Percentiles rank a stretch among this genome's conserved stretches.
Evolutionary conservation across 2,329 filamentous ascomycete genomes (phyloP).

Genomic region (Huntiella moniliformis): DNA sequence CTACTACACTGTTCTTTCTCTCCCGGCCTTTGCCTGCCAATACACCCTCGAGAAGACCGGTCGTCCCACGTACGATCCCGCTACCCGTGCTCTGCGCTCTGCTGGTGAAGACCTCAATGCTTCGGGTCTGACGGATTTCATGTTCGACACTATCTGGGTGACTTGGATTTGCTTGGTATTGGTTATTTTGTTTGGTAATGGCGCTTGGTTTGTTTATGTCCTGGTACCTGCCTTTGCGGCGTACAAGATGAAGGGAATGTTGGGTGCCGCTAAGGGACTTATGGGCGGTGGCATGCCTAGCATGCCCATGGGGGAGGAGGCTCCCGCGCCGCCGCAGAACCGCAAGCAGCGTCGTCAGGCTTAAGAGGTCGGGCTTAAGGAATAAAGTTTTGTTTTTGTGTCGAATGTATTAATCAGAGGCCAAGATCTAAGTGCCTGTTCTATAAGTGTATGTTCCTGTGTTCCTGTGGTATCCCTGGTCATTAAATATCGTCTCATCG

Average conservation of each 20-base stretch:
- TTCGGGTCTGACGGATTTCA: slow-evolving; percentile 81
- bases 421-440: too few species aligned
- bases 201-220: slow-evolving; percentile 41
- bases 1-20: slow-evolving; percentile 52
- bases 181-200: slow-evolving; percentile 66
- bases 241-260: slow-evolving; percentile 34
- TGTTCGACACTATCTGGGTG: slow-evolving; percentile 95
- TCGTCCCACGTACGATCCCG: slow-evolving; percentile 52
- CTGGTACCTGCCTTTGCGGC: slow-evolving; percentile 35
- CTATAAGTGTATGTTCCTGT: background rate
- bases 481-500: background rate
- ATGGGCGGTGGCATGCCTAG: slow-evolving; percentile 18
- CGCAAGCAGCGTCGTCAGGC: slow-evolving; percentile 36
- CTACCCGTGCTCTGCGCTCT: slow-evolving; percentile 47
- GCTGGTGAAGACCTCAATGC: slow-evolving; percentile 78
- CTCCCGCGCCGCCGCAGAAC: slow-evolving; percentile 23
- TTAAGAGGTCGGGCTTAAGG: background rate
- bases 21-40: slow-evolving; percentile 61
- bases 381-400: too few species aligned
- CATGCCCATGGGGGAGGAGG: slow-evolving; percentile 16
- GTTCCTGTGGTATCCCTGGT: background rate
- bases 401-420: too few species aligned
- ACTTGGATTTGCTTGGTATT: slow-evolving; percentile 62
- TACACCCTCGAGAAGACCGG: slow-evolving; percentile 71
- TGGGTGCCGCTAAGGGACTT: slow-evolving; percentile 35